Base-by-base conservation (phyloP, 768 basidiomycete species). In the Neoboletus brunneissimus region DNA sequence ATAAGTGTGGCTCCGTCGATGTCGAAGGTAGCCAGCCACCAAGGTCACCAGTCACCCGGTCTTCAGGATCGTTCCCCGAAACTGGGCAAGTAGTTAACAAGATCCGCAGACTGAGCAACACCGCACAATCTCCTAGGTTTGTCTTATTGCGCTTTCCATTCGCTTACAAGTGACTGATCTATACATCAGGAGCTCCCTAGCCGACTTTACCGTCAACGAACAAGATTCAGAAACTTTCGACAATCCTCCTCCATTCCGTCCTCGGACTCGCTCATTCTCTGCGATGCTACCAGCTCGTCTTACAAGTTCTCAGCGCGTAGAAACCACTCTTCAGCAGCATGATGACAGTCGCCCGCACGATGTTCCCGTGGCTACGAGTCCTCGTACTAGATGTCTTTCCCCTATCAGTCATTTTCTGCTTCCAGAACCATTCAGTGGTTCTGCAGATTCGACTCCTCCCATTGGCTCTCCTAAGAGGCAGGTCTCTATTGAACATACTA, bases 371-470 rank as follows among this genome's bases (percentile, higher is more conserved):
- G 10, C 50, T 34, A 37, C 40, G 13, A 63, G 50, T 37, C 53
- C 59, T 43, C 55, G 27, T 20, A 1, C 9, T 18, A 31, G 27
- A 10, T 51, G 44, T 47, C 64, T 69, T 23, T 64, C 67, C 11
- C 64, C 67, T 41, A 61, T 64, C 18, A 4, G 13, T 4, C 52
- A 67, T 42, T 18, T 63, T 31, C 40, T 52, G 13, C 31, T 68
- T 34, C 52, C 55, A 1, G 53, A 58, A 22, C 55, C 64, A 22
- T 60, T 58, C 20, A 11, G 43, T 16, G 20, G 44, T 35, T 53
- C 48, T 22, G 18, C 41, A 20, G 16, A 45, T 48, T 35, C 25
- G 15, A 22, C 31, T 22, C 11, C 48, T 9, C 6, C 34, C 15
- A 20, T 32, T 12, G 25, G 6, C 16, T 59, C 53, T 37, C 48